Base-by-base conservation (phyloP, 768 basidiomycete species). In the Hemileccinum impolitum region DNA sequence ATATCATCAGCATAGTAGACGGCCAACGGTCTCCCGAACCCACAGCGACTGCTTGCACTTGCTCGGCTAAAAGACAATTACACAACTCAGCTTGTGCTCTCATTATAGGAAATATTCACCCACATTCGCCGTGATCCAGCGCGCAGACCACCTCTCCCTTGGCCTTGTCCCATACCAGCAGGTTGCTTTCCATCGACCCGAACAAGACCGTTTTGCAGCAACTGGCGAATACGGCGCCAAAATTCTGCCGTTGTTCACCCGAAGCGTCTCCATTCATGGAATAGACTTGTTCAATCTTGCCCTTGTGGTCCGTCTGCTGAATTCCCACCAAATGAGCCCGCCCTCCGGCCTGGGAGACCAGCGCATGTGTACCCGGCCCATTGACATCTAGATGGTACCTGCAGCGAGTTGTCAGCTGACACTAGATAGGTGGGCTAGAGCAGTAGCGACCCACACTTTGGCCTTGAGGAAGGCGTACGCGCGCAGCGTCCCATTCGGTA, bases 401-500 rank as follows among this genome's bases (percentile, higher is more conserved):
- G 52, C 26, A 4, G 25, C 26, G 17, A 17, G 13, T n/a, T 23
- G 26, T 72, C 48, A 64, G 47, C 32, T 4, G 3, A 34, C 34
- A 30, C 15, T 4, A 13, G 15, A 15, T 28, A 15, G 15, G 34
- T 25, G 18, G 14, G 14, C 25, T 10, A 18, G 21, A n/a, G 31
- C 11, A 35, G 6, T 1, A 7, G 18, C 6, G 9, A 67, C 80
- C 54, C 54, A 84, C 85, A 87, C 78, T 64, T 73, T 77, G 38
- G 75, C 68, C 62, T 77, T 72, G 52, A 85, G 69, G 57, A 85
- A 84, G 6, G 76, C 70, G 48, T 79, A 79, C 11, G 79, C 82
- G 5, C 79, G 76, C 39, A 84, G 66, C 12, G 78, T 84, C 23
- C 84, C 84, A 54, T 84, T 84, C 0, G 82, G 82, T 50, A 87